Base-by-base conservation (phyloP, 306 rosid species). In the Quercus bicolor region DNA sequence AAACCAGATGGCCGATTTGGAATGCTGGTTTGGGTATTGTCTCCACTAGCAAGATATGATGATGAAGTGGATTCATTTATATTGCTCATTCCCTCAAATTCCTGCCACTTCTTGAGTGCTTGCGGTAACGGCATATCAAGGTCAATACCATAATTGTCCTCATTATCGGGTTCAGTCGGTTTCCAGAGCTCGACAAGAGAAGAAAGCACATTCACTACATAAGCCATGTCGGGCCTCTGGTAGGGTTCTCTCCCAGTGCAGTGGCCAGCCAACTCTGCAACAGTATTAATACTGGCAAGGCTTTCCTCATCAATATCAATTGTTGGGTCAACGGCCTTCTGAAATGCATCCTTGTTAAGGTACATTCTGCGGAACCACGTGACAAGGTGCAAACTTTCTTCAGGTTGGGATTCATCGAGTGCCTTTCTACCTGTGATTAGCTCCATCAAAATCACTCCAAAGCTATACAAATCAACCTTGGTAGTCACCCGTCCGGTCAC, bases 401-500 rank as follows among this genome's bases (percentile, higher is more conserved):
- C 98, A 5, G 97, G 85, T 74, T 82, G 89, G 65, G 80, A 87
- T 0, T 91, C 89, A 55, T 95, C 98, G 5, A 95, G 86, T 57
- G 98, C 97, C 77, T 72, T 91, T 65, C 97, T 81, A 56, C 98
- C 97, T 0, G 94, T 87, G 71, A 95, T 80, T 65, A 95, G 73
- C 85, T 95, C 98, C 98, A 95, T 91, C 3, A 95, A 85, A 73
- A 95, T 90, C 79, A 95, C 98, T n/a, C 98, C 98, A 5, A 91
- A 95, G 84, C 98, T 95, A 75, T 90, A 92, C 5, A 92, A 90
- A 74, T 92, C 98, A 26, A 86, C 97, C 86, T 95, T 95, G 34
- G 90, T 86, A 4, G 98, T 91, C 45, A 95, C 88, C 64, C 97
- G 79, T 74, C 98, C 98, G 0, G 97, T 95, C 26, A 84, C 98